Evolutionary conservation across 169 alveolate genomes (phyloP).

Genomic region (Haemoproteus tartakovskyi): DNA sequence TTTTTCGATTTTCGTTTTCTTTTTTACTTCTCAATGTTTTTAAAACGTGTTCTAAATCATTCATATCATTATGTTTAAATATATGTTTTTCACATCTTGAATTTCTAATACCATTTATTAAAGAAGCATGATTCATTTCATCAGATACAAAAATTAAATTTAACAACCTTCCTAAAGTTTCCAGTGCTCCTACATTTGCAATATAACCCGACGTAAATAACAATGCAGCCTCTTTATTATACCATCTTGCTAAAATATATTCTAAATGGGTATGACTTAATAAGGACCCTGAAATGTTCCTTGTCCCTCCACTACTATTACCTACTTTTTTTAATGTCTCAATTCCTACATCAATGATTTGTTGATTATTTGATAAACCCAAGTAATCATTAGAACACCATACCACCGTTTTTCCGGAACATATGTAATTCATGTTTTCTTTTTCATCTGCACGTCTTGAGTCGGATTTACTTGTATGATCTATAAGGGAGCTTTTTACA

Average conservation of each 20-base stretch:
- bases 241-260: slow-evolving; percentile 80
- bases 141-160: slow-evolving; percentile 82
- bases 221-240: slow-evolving; percentile 80
- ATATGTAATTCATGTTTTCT: not conserved
- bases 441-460: too few relatives aligned
- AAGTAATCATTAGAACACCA: slow-evolving; percentile 86
- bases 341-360: slow-evolving; percentile 79
- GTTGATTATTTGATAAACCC: slow-evolving; percentile 85
- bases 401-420: slow-evolving; percentile 48
- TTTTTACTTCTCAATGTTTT: slow-evolving; percentile 64
- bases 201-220: slow-evolving; percentile 84
- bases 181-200: slow-evolving; percentile 87
- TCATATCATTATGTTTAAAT: slow-evolving; percentile 79
- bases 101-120: slow-evolving; percentile 85
- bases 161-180: slow-evolving; percentile 78
- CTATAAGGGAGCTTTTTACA: not conserved
- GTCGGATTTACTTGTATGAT: too few relatives aligned
- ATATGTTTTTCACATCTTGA: slow-evolving; percentile 73
- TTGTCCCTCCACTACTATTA: slow-evolving; percentile 89
- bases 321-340: slow-evolving; percentile 79
- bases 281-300: slow-evolving; percentile 87
- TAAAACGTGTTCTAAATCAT: slow-evolving; percentile 72
- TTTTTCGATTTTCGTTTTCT: slow-evolving; percentile 65
- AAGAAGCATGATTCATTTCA: slow-evolving; percentile 86
- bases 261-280: slow-evolving; percentile 80